Evolutionary conservation across 2,329 filamentous ascomycete genomes (phyloP), one percentile per base, ranked within the genome.

Genomic region (Colletotrichum kahawae): DNA sequence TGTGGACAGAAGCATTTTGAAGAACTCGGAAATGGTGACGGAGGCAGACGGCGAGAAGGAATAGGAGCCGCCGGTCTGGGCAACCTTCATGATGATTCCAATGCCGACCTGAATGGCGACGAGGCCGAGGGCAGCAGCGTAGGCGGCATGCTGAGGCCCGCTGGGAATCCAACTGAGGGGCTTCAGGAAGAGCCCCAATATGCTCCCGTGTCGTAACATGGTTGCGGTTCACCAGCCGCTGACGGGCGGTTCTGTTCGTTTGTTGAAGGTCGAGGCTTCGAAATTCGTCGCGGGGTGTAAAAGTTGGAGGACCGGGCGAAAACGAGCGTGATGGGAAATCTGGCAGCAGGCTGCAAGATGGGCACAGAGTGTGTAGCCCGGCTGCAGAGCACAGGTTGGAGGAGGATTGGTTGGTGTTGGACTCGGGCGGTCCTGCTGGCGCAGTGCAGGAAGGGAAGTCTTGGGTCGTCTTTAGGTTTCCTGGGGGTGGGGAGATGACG

Each of bases 101-200:
- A 84, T 81, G 59, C 82, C 80, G 66, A 83, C 82, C 75, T 82
- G 80, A 60, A 84, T 82, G 12, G 79, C 79, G 24, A 84, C 80
- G 14, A 83, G 78, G 21, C 80, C 80, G 27, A 84, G 78, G 9
- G 82, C 81, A 16, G 83, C 82, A 14, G 78, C 78, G 67, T 78
- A 79, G 56, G 77, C 77, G n/a, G 76, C 76, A 54, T 71, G 72
- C 62, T 78, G 78, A 60, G 76, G 77, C 21, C 75, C 77, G 56
- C 43, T 59, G 33, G 77, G 74, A 18, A 76, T 65, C 62, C 75
- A 75, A 36, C 72, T 33, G 14, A 76, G 67, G 54, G 75, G 75
- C 72, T 74, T 76, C 63, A 60, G 33, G 65, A 72, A 63, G 77
- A 65, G 60, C 71, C 77, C 62, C 77, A 77, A 34, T 74, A 76